Percentiles rank a stretch among this genome's conserved stretches.
Evolutionary conservation across 2,329 filamentous ascomycete species (phyloP).

Genomic region (Sporothrix curviconia): DNA sequence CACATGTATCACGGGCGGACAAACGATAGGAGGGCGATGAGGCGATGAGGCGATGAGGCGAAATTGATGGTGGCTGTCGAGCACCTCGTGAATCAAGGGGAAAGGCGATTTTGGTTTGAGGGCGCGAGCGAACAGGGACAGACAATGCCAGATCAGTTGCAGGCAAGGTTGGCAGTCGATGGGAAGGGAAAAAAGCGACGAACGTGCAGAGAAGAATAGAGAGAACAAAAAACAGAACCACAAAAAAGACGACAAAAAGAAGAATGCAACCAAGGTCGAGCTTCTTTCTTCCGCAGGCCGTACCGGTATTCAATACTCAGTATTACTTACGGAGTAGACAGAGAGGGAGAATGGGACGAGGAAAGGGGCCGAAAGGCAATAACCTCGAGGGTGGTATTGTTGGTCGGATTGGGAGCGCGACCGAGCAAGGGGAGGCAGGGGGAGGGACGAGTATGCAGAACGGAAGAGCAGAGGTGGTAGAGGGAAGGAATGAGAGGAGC

Average conservation of each 20-base stretch:
- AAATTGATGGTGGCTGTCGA: no score
- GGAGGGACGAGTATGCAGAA: conserved; percentile 1
- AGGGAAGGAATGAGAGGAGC: background rate
- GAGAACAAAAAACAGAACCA: background rate
- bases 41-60: no score
- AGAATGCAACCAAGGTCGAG: background rate
- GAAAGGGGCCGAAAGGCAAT: conserved; percentile 4
- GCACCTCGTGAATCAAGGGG: no score
- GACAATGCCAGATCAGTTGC: no score
- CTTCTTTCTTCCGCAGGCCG: background rate
- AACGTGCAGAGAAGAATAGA: no score
- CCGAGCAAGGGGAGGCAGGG: background rate
- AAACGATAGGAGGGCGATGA: no score
- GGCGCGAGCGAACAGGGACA: no score
- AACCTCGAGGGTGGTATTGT: conserved; percentile 4
- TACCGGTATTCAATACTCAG: background rate
- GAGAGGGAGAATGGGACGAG: no score
- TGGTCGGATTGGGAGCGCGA: background rate
- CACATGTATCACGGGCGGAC: background rate
- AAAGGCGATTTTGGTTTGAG: no score
- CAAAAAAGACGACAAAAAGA: background rate
- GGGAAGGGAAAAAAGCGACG: background rate
- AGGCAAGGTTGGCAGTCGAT: no score
- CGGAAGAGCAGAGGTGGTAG: conserved; percentile 1
- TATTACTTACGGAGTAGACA: no score